These are phyloP conservation scores for Linnemannia elongata DNA, from an alignment of 192 early-diverging fungal species.

Conservation along the genomic window DNA sequence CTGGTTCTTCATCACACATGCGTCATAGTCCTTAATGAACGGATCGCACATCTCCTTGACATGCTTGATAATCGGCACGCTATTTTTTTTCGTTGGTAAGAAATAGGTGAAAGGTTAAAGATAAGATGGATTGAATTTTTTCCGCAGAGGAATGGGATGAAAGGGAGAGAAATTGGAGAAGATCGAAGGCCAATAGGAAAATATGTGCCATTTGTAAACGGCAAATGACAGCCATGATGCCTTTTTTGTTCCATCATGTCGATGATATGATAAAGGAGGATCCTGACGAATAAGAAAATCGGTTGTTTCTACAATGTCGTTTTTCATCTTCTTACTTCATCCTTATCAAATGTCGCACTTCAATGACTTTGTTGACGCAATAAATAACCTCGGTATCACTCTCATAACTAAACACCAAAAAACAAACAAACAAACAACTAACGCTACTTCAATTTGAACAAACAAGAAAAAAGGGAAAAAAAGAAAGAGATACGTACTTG, in stretches of 20 bases:
- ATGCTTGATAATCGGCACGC: constrained; percentile 69
- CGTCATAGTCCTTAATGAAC: constrained; percentile 66
- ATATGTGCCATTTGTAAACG: neutral
- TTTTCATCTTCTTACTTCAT: too few relatives aligned
- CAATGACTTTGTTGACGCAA: too few relatives aligned
- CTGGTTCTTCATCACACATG: constrained; percentile 63
- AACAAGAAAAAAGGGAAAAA: neutral
- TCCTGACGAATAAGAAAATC: too few relatives aligned
- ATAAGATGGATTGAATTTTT: neutral
- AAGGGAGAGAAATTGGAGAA: neutral
- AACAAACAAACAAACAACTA: neutral
- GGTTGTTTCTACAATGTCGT: too few relatives aligned
- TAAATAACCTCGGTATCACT: neutral
- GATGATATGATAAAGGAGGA: too few relatives aligned
- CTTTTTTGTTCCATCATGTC: neutral
- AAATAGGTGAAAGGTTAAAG: neutral
- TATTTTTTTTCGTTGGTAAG: too few relatives aligned
- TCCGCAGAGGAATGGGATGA: neutral
- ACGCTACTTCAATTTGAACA: neutral
- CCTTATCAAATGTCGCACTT: too few relatives aligned
- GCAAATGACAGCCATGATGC: neutral
- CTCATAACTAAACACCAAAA: neutral
- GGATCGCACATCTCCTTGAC: constrained; percentile 68
- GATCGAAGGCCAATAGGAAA: neutral
- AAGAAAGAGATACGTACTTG: constrained; percentile 54